Evolutionary conservation across 2,329 filamentous ascomycete genomes (phyloP).

Genomic region (Alternaria ventricosa): DNA sequence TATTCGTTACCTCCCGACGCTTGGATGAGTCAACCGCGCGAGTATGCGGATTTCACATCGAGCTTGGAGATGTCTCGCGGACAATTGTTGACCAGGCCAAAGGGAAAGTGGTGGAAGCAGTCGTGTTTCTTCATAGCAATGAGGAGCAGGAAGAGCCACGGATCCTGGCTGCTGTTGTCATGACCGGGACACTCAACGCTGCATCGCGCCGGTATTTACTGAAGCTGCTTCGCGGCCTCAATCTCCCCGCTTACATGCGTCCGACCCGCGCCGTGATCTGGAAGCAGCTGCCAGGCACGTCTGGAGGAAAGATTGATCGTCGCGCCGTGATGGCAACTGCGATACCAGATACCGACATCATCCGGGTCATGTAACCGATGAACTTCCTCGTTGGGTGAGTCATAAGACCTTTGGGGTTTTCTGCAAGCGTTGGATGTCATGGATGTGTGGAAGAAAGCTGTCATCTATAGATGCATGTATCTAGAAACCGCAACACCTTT

Average conservation of each 20-base stretch:
- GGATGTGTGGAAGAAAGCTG: neutral
- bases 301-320: neutral
- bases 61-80: neutral
- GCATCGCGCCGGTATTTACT: neutral
- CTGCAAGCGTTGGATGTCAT: neutral
- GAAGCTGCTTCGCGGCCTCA: neutral
- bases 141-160: neutral
- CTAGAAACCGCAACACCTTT: neutral
- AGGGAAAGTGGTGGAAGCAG: neutral
- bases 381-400: neutral
- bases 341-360: neutral
- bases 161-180: neutral
- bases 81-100: neutral
- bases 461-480: neutral
- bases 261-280: neutral
- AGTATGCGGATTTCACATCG: neutral
- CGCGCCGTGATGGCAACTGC: neutral
- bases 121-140: neutral
- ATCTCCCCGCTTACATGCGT: constrained; percentile 1
- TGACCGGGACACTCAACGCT: neutral
- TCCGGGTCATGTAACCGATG: neutral
- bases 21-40: neutral
- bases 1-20: neutral
- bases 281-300: neutral
- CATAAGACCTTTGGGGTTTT: neutral